These are phyloP conservation scores for Boletellus emodensis DNA, from an alignment of 768 basidiomycete species.

Conservation along the genomic window DNA sequence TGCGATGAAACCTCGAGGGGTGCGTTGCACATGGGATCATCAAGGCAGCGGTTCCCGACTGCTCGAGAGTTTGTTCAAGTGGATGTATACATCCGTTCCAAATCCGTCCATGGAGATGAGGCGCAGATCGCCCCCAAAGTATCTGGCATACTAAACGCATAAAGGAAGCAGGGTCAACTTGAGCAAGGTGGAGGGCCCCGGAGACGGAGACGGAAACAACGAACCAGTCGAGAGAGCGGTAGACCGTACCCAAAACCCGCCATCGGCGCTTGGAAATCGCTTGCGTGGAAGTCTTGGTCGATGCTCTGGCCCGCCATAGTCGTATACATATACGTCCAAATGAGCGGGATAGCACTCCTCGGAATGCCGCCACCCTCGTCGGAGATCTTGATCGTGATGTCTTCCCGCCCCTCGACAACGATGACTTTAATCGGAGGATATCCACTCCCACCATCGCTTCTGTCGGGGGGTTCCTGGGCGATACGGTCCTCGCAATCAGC, in stretches of 20 bases:
- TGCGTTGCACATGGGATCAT: background rate
- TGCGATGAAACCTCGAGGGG: background rate
- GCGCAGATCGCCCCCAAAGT: constrained; percentile 90
- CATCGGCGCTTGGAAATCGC: constrained; percentile 97
- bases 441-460: constrained; percentile 2
- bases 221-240: constrained; percentile 83
- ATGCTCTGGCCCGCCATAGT: constrained; percentile 72
- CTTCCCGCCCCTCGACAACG: constrained; percentile 93
- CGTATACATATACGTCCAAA: constrained; percentile 99
- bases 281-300: constrained; percentile 71
- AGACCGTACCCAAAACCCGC: constrained; percentile 95
- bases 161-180: constrained; percentile 1
- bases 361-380: constrained; percentile 96
- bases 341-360: constrained; percentile 78
- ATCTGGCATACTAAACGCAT: constrained; percentile 73
- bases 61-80: constrained; percentile 79
- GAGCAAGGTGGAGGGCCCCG: constrained; percentile 39
- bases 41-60: constrained; percentile 39
- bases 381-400: constrained; percentile 98
- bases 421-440: constrained; percentile 39
- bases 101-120: constrained; percentile 98
- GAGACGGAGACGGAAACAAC: constrained; percentile 56
- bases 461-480: constrained; percentile 6
- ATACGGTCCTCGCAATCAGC: constrained; percentile 61
- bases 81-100: constrained; percentile 92